A percentile compares a stretch with the other conserved stretches of the same genome.
Conservation (phyloP, 2,329 filamentous ascomycete species). For the Diaporthe destruens region DNA sequence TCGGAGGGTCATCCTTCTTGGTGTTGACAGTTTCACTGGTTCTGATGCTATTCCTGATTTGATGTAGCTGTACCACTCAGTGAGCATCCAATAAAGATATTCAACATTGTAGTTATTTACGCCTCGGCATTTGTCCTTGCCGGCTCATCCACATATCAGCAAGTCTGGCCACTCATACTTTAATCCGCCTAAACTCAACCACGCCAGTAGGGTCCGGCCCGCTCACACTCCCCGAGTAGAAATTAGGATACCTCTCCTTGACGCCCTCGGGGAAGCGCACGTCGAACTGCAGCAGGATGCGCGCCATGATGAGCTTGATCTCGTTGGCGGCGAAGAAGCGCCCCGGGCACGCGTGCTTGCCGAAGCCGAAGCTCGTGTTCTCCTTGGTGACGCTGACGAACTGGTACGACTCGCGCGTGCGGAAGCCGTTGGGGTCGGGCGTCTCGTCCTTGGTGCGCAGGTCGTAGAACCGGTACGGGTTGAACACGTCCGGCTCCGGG, state of each 20-base stretch:
- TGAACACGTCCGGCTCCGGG: slow-evolving; percentile 50
- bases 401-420: slow-evolving; percentile 51
- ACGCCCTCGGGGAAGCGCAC: slow-evolving; percentile 12
- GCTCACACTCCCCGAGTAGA: slow-evolving; percentile 24
- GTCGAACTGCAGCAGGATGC: slow-evolving; percentile 45
- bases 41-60: neutral
- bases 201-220: slow-evolving; percentile 29
- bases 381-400: slow-evolving; percentile 51
- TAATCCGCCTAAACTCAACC: slow-evolving; percentile 28
- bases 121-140: neutral
- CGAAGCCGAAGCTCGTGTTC: slow-evolving; percentile 52
- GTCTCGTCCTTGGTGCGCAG: slow-evolving; percentile 45
- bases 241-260: slow-evolving; percentile 36
- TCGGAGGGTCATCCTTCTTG: neutral
- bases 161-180: neutral
- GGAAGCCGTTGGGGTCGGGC: slow-evolving; percentile 46
- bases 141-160: too few relatives aligned
- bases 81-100: too few relatives aligned
- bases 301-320: slow-evolving; percentile 46
- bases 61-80: neutral
- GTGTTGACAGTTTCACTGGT: neutral
- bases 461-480: slow-evolving; percentile 52
- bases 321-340: slow-evolving; percentile 48
- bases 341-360: slow-evolving; percentile 51
- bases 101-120: neutral